These are phyloP conservation scores for Salix purpurea DNA, from an alignment of 345 rosid species.

Conservation along the genomic window DNA sequence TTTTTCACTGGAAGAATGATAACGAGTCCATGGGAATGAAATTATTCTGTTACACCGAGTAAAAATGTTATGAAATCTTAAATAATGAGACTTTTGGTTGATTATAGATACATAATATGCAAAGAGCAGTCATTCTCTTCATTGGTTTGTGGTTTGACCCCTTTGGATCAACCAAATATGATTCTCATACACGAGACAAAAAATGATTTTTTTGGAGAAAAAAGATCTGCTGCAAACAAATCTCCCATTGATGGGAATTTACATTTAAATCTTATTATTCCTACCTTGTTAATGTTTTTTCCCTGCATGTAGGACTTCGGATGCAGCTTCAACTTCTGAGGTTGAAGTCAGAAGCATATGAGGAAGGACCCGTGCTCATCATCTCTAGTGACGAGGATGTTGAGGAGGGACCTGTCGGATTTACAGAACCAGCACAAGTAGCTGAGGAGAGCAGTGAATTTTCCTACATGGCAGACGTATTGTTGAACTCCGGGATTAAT, in stretches of 20 bases:
- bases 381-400: slow-evolving; percentile 67
- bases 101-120: neutral
- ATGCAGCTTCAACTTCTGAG: slow-evolving; percentile 90
- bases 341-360: slow-evolving; percentile 61
- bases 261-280: neutral
- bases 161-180: neutral
- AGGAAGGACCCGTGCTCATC: slow-evolving; percentile 52
- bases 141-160: neutral
- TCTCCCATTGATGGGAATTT: neutral
- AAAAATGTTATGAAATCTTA: neutral
- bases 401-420: slow-evolving; percentile 34
- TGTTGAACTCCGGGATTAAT: slow-evolving; percentile 44
- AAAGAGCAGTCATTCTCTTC: neutral
- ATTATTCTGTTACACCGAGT: neutral
- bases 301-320: slow-evolving; percentile 61
- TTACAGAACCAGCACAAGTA: slow-evolving; percentile 30
- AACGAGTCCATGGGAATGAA: neutral
- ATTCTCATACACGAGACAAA: neutral
- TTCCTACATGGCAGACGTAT: slow-evolving; percentile 48
- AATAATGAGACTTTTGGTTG: neutral
- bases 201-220: neutral
- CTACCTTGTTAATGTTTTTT: neutral
- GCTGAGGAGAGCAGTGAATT: slow-evolving; percentile 49
- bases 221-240: neutral
- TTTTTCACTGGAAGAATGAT: neutral